Percentiles rank a stretch among this genome's conserved stretches.
phyloP scores from a whole-genome alignment of 2,329 filamentous ascomycete genomes.

The Exophiala sp. region DNA sequence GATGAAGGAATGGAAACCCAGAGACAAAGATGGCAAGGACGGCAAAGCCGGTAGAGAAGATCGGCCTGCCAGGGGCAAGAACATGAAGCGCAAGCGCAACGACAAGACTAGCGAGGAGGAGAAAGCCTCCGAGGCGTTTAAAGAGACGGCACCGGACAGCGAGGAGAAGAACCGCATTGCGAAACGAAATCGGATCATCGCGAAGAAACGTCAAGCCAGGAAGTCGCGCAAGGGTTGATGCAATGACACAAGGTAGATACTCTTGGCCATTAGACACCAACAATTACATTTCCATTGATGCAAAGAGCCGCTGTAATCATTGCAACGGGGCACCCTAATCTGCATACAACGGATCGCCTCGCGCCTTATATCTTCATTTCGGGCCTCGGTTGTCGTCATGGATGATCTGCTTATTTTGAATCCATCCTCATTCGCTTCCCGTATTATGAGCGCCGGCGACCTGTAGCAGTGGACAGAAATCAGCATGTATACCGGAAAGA shows the following conservation, averaged over 20 bases:
- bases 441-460: conserved; percentile 25
- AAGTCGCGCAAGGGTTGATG: conserved; percentile 50
- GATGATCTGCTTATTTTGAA: too few species aligned
- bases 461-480: conserved; percentile 8
- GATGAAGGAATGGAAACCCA: conserved; percentile 10
- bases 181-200: conserved; percentile 71
- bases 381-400: background rate
- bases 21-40: conserved; percentile 36
- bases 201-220: conserved; percentile 72
- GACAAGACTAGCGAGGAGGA: conserved; percentile 9
- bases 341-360: background rate
- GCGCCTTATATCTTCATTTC: background rate
- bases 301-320: too few species aligned
- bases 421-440: conserved; percentile 7
- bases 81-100: conserved; percentile 35
- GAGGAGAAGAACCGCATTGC: conserved; percentile 51
- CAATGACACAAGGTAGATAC: too few species aligned
- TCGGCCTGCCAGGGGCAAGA: conserved; percentile 26
- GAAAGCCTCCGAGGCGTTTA: too few species aligned
- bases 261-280: too few species aligned
- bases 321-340: too few species aligned
- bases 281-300: too few species aligned
- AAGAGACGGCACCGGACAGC: conserved; percentile 11
- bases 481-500: conserved; percentile 3
- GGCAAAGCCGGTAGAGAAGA: conserved; percentile 18